Evolutionary conservation across 208 protist species (phyloP), one percentile per base, ranked within the genome.

Genomic region (Tritrichomonas musculus): DNA sequence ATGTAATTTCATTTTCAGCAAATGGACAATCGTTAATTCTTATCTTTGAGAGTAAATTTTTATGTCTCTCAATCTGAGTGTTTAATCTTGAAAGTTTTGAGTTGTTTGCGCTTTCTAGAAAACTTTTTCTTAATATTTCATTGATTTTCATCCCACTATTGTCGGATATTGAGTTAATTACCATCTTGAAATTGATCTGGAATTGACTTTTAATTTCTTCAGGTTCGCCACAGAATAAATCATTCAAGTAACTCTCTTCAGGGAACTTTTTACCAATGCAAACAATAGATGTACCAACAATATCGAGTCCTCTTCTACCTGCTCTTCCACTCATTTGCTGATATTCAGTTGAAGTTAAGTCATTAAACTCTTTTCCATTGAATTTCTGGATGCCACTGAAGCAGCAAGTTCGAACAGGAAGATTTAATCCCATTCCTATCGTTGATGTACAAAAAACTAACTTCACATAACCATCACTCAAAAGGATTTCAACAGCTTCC

Each of bases 301-400:
- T 96, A 94, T 99, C 99, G 17, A 99, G 95, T 36, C 99, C 99
- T 96, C 99, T 97, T 77, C 99, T 96, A 55, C 99, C 99, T 20
- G 99, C 99, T 93, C 99, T 97, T n/a, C 99, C 99, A 55, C 96
- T 98, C 99, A 99, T 99, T 95, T 99, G 98, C 0, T 93, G 14
- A 17, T 93, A 93, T 73, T 93, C 92, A 44, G 77, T 88, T 57
- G 41, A 27, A 17, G 77, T 88, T 5, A 88, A n/a, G 2, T 53
- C 22, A 8, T 39, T 27, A 36, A 88, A 14, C 39, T 88, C 77
- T 50, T 88, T 53, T 47, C 80, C 93, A 80, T 93, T 92, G 20
- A 80, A 93, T 69, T 93, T 94, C 8, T 20, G 1, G 5, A 93
- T 39, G 3, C 2, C 36, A 27, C 60, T 92, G 77, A 93, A 94